A percentile compares a stretch with the other conserved stretches of the same genome.
phyloP scores from a whole-genome alignment of 1,139 yeast species.

The Candida tetrigidarum region DNA sequence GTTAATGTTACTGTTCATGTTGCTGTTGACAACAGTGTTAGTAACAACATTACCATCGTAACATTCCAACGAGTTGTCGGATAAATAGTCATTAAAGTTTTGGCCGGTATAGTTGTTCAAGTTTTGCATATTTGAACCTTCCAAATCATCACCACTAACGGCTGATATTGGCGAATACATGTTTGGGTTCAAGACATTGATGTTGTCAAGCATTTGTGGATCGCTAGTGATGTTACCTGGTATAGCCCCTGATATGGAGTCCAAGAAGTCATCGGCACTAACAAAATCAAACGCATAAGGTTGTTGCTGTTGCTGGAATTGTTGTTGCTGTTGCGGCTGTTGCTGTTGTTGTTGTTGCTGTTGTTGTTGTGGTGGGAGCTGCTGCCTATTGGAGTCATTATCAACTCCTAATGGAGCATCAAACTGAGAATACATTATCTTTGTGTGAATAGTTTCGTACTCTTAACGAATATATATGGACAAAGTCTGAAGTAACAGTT shows the following conservation, averaged over 20 bases:
- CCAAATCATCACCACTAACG: constrained; percentile 15
- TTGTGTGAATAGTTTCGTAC: constrained; percentile 2
- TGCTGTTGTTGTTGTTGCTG: constrained; percentile 1
- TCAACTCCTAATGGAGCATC: constrained; percentile 1
- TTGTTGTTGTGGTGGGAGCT: constrained; percentile 2
- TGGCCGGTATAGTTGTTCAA: constrained; percentile 12
- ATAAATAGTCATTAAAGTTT: constrained; percentile 11
- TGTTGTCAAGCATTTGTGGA: neutral
- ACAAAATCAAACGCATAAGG: constrained; percentile 32
- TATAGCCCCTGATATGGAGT: constrained; percentile 32
- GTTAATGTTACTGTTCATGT: constrained; percentile 3
- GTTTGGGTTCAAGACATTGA: constrained; percentile 7
- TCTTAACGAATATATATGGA: neutral
- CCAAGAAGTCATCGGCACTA: constrained; percentile 39
- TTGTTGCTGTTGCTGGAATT: neutral
- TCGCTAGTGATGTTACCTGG: constrained; percentile 1
- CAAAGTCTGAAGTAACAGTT: too few relatives aligned
- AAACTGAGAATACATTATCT: constrained; percentile 5
- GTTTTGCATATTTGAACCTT: constrained; percentile 6
- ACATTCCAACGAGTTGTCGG: constrained; percentile 15
- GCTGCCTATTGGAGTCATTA: constrained; percentile 1
- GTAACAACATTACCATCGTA: too few relatives aligned
- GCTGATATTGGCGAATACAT: constrained; percentile 16
- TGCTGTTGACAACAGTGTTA: too few relatives aligned
- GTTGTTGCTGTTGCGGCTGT: constrained; percentile 5